Base-by-base conservation (phyloP, 2,329 filamentous ascomycete genomes). In the Colletotrichum lupini region DNA sequence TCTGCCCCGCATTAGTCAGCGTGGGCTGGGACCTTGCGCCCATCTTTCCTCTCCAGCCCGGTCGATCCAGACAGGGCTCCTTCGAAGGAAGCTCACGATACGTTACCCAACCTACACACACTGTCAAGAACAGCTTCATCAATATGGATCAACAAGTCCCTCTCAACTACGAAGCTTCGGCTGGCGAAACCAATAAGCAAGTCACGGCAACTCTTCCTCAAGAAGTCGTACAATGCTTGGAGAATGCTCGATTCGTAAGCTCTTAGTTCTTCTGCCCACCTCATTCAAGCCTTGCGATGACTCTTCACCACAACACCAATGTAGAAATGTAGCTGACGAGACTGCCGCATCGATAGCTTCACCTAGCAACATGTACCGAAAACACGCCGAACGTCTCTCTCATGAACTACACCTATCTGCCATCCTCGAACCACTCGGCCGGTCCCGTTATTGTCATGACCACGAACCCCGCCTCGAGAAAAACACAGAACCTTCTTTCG, bases 361-460 rank as follows among this genome's bases (percentile, higher is more conserved):
- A 99, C 83, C 93, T 99, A 66, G 95, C 97, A 78, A 99, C 97
- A 69, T 97, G 94, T 82, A 91, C 91, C 77, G 88, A 93, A 77
- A 93, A 97, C 79, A 87, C 92, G 75, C 97, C 97, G 11, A 95
- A 98, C 82, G 94, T 98, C 76, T 97, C 95, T 49, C 91, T 99
- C 76, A 99, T 99, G 97, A 98, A 97, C 87, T 98, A 98, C 87
- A 98, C 97, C 80, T 98, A 98, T 85, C 93, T 99, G 26, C 93
- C 95, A 52, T 91, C 89, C 6, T 94, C 93, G 19, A 92, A 91
- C 52, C 93, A 91, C 82, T 89, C 90, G 52, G 80, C 88, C 64
- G 84, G 86, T n/a, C 92, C 95, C n/a, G 93, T 95, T 76, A 97
- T 98, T 80, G 93, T 98, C 87, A 95, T 96, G 93, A 98, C 97